Percentiles rank a stretch among this genome's conserved stretches.
phyloP scores from a whole-genome alignment of 148 eudicot species.

The Linanthus parryae region DNA sequence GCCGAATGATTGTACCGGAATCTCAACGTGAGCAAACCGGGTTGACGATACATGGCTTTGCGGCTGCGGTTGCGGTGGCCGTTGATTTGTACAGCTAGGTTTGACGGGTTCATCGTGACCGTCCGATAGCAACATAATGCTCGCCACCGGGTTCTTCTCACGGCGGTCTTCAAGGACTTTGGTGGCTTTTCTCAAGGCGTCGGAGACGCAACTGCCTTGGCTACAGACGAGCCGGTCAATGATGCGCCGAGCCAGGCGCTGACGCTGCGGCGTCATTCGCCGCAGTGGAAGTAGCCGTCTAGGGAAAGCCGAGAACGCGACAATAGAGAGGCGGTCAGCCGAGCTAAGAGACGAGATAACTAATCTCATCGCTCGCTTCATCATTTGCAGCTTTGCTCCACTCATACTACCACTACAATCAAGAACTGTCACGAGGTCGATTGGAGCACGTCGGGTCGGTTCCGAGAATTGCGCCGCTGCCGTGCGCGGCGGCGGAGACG shows the following conservation, averaged over 20 bases:
- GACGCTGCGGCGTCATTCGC: conserved; percentile 68
- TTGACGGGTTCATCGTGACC: conserved; percentile 44
- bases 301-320: conserved; percentile 53
- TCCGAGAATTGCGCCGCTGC: conserved; percentile 11
- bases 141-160: conserved; percentile 76
- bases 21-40: conserved; percentile 67
- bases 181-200: conserved; percentile 55
- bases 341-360: conserved; percentile 73
- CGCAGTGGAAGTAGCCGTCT: conserved; percentile 55
- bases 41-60: conserved; percentile 30
- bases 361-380: conserved; percentile 77
- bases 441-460: conserved; percentile 55
- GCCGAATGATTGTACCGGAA: conserved; percentile 58
- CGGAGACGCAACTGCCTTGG: conserved; percentile 47
- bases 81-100: conserved; percentile 13
- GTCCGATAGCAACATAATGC: conserved; percentile 74
- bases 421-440: conserved; percentile 73
- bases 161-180: conserved; percentile 72
- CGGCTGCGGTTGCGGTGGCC: conserved; percentile 20
- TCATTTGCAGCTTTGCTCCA: conserved; percentile 62
- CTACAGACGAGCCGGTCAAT: conserved; percentile 48
- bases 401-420: conserved; percentile 73
- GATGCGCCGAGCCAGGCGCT: conserved; percentile 56
- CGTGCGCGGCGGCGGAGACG: conserved; percentile 15
- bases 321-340: conserved; percentile 66